These are phyloP conservation scores for Gnaphalium uliginosum DNA, from an alignment of 129 eudicot genomes.

Conservation along the genomic window DNA sequence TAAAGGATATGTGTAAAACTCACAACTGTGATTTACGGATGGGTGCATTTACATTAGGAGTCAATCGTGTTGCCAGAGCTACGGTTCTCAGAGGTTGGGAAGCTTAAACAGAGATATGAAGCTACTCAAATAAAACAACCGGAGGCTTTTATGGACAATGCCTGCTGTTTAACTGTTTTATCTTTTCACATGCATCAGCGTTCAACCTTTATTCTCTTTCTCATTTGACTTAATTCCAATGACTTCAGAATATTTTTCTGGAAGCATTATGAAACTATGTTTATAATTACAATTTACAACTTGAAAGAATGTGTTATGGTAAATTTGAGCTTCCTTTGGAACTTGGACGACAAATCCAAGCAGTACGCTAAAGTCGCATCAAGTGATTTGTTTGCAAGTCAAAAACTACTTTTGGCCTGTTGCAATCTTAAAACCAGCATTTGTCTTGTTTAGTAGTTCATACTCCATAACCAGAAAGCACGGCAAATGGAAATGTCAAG, in stretches of 20 bases:
- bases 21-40: conserved; percentile 95
- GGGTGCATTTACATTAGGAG: conserved; percentile 96
- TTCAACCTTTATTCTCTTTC: conserved; percentile 18
- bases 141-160: conserved; percentile 19
- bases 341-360: background rate
- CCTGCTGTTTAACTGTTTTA: conserved; percentile 26
- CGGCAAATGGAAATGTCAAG: too few species aligned
- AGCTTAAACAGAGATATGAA: conserved; percentile 47
- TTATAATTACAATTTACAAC: conserved; percentile 17
- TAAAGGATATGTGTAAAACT: conserved; percentile 88
- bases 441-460: background rate
- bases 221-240: background rate
- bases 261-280: conserved; percentile 18
- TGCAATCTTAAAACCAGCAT: background rate
- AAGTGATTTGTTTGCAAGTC: background rate
- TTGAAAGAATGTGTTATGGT: conserved; percentile 14
- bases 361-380: background rate
- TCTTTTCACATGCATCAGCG: conserved; percentile 15
- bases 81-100: conserved; percentile 99
- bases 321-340: background rate
- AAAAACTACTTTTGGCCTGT: background rate
- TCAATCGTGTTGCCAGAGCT: conserved; percentile 94
- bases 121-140: conserved; percentile 21
- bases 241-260: conserved; percentile 11
- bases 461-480: too few species aligned